phyloP scores from a whole-genome alignment of 305 asterid genomes.

The Fraxinus nigra region DNA sequence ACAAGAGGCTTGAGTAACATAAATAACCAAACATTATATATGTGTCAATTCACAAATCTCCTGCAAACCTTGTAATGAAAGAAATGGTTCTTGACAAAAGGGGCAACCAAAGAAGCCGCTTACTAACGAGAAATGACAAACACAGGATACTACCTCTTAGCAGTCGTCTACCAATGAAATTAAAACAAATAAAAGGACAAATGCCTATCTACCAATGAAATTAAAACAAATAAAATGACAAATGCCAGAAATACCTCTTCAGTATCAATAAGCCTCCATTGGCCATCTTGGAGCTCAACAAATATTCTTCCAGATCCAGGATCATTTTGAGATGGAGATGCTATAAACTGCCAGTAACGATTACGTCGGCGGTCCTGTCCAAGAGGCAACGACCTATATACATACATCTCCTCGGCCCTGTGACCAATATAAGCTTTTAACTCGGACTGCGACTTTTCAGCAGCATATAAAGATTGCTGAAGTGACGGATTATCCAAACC shows the following conservation, averaged over 20 bases:
- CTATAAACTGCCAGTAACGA: conserved; percentile 77
- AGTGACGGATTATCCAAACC: conserved; percentile 43
- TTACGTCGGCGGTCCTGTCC: conserved; percentile 85
- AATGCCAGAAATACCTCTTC: conserved; percentile 49
- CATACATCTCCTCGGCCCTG: conserved; percentile 73
- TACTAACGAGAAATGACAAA: not conserved
- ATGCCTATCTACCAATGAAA: not conserved
- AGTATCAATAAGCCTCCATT: conserved; percentile 78
- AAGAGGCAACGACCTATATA: conserved; percentile 78
- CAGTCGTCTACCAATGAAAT: not conserved
- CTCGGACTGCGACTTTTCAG: conserved; percentile 73
- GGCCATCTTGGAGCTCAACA: conserved; percentile 61
- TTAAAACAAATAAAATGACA: conserved; percentile 1
- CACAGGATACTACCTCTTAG: not conserved
- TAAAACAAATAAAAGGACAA: not conserved
- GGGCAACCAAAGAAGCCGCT: not conserved
- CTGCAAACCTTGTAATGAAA: not conserved
- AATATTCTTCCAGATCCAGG: conserved; percentile 78
- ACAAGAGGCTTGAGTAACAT: not conserved
- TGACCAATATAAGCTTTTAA: conserved; percentile 64
- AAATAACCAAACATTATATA: not conserved
- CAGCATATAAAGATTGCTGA: conserved; percentile 57
- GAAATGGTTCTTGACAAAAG: not conserved
- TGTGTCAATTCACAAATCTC: not conserved
- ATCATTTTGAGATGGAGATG: conserved; percentile 72